Evolutionary conservation across 108 stramenopile species (phyloP).

Genomic region (Nannochloropsis gaditana): DNA sequence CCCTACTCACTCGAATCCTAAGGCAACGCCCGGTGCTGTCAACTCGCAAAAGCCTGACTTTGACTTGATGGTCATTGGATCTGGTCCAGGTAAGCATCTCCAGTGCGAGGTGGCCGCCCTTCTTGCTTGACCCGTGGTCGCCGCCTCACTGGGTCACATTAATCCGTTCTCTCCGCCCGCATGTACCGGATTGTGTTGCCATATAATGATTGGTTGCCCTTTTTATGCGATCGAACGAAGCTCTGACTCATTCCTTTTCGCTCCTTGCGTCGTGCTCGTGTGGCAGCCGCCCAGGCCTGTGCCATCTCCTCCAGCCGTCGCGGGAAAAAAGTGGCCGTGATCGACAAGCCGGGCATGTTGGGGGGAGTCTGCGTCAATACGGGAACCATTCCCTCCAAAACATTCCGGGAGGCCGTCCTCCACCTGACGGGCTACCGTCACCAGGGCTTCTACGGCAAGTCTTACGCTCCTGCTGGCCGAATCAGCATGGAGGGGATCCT

Average conservation of each 20-base stretch:
- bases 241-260: not conserved
- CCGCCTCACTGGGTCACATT: no score
- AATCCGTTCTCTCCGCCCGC: no score
- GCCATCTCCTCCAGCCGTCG: constrained; percentile 19
- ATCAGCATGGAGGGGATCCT: not conserved
- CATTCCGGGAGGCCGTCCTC: constrained; percentile 47
- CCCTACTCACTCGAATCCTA: not conserved
- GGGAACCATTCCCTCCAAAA: constrained; percentile 44
- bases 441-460: constrained; percentile 22
- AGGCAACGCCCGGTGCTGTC: not conserved
- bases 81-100: not conserved
- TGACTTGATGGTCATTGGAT: not conserved
- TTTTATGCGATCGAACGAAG: not conserved
- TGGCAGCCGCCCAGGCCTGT: constrained; percentile 15
- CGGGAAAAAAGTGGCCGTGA: constrained; percentile 27
- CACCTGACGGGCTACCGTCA: constrained; percentile 48
- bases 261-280: not conserved
- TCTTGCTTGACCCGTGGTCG: no score
- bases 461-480: not conserved
- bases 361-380: constrained; percentile 49
- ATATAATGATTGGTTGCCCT: not conserved
- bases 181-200: not conserved
- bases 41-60: not conserved
- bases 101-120: no score
- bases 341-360: constrained; percentile 39